phyloP scores from a whole-genome alignment of 768 basidiomycete species.

The Boletellus ananiceps region DNA sequence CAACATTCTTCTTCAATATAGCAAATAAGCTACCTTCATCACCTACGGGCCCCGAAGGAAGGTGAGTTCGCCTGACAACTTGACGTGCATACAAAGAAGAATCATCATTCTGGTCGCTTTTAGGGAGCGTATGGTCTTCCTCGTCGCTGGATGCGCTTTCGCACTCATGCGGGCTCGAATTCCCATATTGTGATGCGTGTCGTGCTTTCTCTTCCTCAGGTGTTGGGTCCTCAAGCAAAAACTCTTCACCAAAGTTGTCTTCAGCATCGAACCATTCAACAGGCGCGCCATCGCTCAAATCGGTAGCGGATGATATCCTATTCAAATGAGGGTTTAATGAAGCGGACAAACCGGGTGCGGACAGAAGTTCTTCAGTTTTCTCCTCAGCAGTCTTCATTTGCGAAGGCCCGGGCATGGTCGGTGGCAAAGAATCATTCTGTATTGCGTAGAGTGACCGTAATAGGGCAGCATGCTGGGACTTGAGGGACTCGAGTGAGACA shows the following conservation, averaged over 20 bases:
- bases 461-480: constrained; percentile 54
- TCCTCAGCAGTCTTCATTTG: constrained; percentile 49
- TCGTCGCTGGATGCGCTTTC: constrained; percentile 48
- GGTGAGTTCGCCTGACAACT: constrained; percentile 47
- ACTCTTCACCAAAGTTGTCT: constrained; percentile 50
- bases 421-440: constrained; percentile 26
- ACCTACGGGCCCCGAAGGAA: constrained; percentile 57
- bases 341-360: constrained; percentile 21
- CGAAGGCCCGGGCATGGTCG: constrained; percentile 27
- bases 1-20: constrained; percentile 83
- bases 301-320: constrained; percentile 46
- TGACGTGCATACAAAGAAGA: constrained; percentile 16
- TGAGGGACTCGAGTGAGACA: constrained; percentile 48
- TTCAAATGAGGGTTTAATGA: constrained; percentile 35
- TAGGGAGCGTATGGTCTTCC: constrained; percentile 26
- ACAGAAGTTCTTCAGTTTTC: constrained; percentile 32
- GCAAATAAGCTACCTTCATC: constrained; percentile 83
- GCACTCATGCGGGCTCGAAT: constrained; percentile 36
- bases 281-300: constrained; percentile 43
- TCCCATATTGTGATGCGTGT: constrained; percentile 37
- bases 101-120: constrained; percentile 3
- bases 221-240: constrained; percentile 48
- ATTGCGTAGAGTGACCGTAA: constrained; percentile 38
- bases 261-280: constrained; percentile 77
- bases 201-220: constrained; percentile 38